Base-by-base conservation (phyloP, 2,329 filamentous ascomycete species). In the Trichoderma harzianum region DNA sequence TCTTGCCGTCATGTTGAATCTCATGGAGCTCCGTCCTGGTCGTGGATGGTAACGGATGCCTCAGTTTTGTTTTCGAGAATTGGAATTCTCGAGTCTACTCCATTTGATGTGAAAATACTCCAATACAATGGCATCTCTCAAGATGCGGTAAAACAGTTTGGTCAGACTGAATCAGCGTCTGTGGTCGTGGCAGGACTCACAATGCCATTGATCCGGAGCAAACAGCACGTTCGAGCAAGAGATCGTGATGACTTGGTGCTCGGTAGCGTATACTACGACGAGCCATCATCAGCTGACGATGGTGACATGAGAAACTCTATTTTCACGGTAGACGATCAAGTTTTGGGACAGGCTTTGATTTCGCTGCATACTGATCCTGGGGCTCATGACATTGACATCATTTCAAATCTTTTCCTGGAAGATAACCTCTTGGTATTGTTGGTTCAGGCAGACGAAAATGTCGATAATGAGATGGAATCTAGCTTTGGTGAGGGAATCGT, bases 11-110 rank as follows among this genome's bases (percentile, higher is more conserved):
- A 71, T 51, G n/a, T 67, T 14, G 30, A 66, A 16, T 30, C 32
- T 14, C 57, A 71, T 26, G 34, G 69, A 28, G 62, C 53, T 21
- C 69, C 69, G 1, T 67, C 69, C 2, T 71, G 69, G 69, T 71
- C 62, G n/a, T 71, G 69, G 69, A 67, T 67, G 62, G 36, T 66
- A 26, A 71, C 61, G 1, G 36, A 66, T 24, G 26, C 57, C 5
- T 14, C 53, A 0, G 21, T 66, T 16, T 26, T 66, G 12, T 71
- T 66, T 55, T 26, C 62, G 0, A 34, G 5, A 1, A 32, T 11
- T 3, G 7, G 51, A 12, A 47, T 55, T 3, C 12, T 30, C 6
- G 47, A 24, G 8, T 8, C 36, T 0, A 30, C 62, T 5, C 47
- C 51, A 11, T 65, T 36, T 5, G 36, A 53, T n/a, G 32, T 39